Evolutionary conservation across 176 grass and related monocot genomes (phyloP).

Genomic region (Eragrostis curvula): DNA sequence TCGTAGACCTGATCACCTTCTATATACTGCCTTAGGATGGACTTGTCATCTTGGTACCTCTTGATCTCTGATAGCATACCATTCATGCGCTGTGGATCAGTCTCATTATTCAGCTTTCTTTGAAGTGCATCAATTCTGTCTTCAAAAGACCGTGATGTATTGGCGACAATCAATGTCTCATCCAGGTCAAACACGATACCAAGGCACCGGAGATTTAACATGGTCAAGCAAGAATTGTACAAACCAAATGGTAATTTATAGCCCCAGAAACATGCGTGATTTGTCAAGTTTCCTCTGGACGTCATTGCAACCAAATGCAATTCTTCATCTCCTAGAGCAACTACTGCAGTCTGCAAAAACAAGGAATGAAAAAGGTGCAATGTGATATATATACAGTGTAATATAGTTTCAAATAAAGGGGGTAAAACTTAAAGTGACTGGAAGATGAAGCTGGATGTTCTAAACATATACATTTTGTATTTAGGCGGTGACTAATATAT

Average conservation of each 20-base stretch:
- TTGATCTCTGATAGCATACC: slow-evolving; percentile 94
- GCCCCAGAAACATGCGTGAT: slow-evolving; percentile 89
- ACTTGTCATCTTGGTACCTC: slow-evolving; percentile 94
- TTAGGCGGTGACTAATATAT: not conserved
- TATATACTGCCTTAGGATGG: slow-evolving; percentile 91
- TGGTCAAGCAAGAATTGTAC: slow-evolving; percentile 84
- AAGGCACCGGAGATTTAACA: slow-evolving; percentile 92
- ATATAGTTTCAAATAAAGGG: not conserved
- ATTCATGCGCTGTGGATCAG: slow-evolving; percentile 73
- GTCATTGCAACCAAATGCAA: slow-evolving; percentile 97
- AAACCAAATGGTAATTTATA: slow-evolving; percentile 75
- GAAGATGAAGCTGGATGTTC: slow-evolving; percentile 17
- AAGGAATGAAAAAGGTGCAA: slow-evolving; percentile 28
- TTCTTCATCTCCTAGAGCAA: slow-evolving; percentile 79
- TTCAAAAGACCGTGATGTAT: slow-evolving; percentile 87
- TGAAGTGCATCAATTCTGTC: slow-evolving; percentile 93
- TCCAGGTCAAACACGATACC: slow-evolving; percentile 98
- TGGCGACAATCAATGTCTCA: slow-evolving; percentile 94
- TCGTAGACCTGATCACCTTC: slow-evolving; percentile 89
- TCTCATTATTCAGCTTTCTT: slow-evolving; percentile 91
- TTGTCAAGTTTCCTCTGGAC: slow-evolving; percentile 60
- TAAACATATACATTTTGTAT: slow-evolving; percentile 2
- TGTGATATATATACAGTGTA: slow-evolving; percentile 8
- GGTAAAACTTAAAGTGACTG: not conserved
- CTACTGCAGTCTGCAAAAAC: slow-evolving; percentile 83